Conservation (phyloP, 441 rosid genomes). For the Arabidopsis lyrata region DNA sequence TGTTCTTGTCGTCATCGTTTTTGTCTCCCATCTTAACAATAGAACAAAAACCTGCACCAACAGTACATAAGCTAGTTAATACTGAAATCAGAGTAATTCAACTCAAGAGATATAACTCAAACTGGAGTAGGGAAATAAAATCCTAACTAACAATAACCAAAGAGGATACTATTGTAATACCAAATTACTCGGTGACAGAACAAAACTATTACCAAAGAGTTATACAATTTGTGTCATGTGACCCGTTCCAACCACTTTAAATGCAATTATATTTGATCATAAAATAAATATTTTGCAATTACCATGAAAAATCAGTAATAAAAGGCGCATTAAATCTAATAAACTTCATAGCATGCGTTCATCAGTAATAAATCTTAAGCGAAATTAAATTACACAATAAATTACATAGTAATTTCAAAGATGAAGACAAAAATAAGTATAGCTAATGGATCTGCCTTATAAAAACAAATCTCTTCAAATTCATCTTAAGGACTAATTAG, state of each 20-base stretch:
- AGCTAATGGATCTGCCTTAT: not conserved
- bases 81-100: not conserved
- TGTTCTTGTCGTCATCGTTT: constrained; percentile 42
- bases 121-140: not conserved
- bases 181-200: not conserved
- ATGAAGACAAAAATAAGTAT: not conserved
- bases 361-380: not conserved
- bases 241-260: not conserved
- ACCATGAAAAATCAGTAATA: not conserved
- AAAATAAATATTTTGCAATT: not conserved
- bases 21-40: constrained; percentile 26
- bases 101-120: not conserved
- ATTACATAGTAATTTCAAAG: not conserved
- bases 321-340: not conserved
- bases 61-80: not conserved
- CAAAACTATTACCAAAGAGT: not conserved
- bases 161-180: no score
- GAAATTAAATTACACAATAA: not conserved
- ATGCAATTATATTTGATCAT: no score
- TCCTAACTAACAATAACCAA: no score
- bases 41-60: not conserved
- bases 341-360: not conserved
- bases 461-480: not conserved
- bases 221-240: not conserved
- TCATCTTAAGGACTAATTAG: not conserved